phyloP scores from a whole-genome alignment of 768 basidiomycete genomes.

The Aureoboletus auriporus region DNA sequence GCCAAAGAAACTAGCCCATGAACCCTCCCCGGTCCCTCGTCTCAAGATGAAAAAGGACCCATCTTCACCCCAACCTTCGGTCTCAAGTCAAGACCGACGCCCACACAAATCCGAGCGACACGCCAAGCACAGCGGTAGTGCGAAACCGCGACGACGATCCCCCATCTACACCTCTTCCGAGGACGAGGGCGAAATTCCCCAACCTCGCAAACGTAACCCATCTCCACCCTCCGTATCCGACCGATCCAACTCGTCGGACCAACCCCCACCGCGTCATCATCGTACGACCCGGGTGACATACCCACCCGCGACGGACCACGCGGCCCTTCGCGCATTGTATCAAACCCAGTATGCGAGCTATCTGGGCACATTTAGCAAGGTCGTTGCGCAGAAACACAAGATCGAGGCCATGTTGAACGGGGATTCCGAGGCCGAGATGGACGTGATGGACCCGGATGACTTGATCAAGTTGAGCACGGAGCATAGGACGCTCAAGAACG shows the following conservation, averaged over 20 bases:
- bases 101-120: constrained; percentile 18
- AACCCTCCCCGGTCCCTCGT: constrained; percentile 16
- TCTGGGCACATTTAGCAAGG: constrained; percentile 40
- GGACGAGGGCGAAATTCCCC: constrained; percentile 46
- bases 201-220: constrained; percentile 22
- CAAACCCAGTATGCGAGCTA: constrained; percentile 50
- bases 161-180: constrained; percentile 68
- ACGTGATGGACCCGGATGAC: constrained; percentile 52
- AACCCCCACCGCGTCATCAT: constrained; percentile 14
- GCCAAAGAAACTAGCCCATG: constrained; percentile 37
- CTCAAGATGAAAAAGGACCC: constrained; percentile 38
- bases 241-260: constrained; percentile 20
- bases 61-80: constrained; percentile 21
- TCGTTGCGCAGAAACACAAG: constrained; percentile 48
- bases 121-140: constrained; percentile 12
- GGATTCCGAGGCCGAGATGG: constrained; percentile 54
- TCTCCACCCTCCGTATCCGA: constrained; percentile 27
- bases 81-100: constrained; percentile 12
- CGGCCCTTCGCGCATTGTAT: constrained; percentile 51
- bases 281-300: constrained; percentile 32
- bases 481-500: constrained; percentile 46
- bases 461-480: constrained; percentile 41
- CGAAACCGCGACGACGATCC: constrained; percentile 48
- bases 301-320: constrained; percentile 43
- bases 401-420: constrained; percentile 49